A percentile compares a stretch with the other conserved stretches of the same genome.
phyloP scores from a whole-genome alignment of 2,329 filamentous ascomycete genomes.

The Colletotrichum lupini region DNA sequence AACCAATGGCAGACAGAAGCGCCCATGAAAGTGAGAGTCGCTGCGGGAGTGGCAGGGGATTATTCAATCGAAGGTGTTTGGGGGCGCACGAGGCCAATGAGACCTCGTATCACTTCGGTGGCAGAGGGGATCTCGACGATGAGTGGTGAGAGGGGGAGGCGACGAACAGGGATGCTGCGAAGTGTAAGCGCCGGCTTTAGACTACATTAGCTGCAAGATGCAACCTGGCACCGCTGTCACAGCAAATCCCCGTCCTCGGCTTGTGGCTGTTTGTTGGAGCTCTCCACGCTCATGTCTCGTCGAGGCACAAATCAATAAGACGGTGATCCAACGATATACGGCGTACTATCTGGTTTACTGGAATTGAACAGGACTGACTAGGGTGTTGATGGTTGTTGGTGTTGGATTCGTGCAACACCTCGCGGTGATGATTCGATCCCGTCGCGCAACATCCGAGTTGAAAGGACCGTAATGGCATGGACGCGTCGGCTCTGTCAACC shows the following conservation, averaged over 20 bases:
- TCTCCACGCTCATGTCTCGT: not conserved
- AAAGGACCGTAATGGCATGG: not conserved
- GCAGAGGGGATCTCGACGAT: conserved; percentile 13
- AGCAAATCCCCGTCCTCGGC: not conserved
- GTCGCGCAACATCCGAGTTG: not conserved
- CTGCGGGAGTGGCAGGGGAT: conserved; percentile 17
- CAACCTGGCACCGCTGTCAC: conserved; percentile 14
- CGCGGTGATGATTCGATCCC: conserved; percentile 9
- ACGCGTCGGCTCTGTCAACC: not conserved
- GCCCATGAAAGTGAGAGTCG: conserved; percentile 28
- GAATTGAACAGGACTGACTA: not conserved
- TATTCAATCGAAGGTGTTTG: not conserved
- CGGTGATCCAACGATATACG: not conserved
- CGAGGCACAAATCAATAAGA: not conserved
- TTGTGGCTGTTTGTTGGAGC: not conserved
- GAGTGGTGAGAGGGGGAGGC: conserved; percentile 24
- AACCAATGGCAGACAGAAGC: conserved; percentile 24
- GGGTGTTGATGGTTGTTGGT: not conserved
- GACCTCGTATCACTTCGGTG: conserved; percentile 12
- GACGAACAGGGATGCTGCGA: conserved; percentile 24
- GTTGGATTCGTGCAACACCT: conserved; percentile 1
- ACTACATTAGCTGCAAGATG: conserved; percentile 15
- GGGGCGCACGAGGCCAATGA: conserved; percentile 10
- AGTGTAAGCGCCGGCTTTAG: conserved; percentile 35
- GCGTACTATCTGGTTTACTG: not conserved